Evolutionary conservation across 129 eudicot species (phyloP).

Genomic region (Kitagawia praeruptora): DNA sequence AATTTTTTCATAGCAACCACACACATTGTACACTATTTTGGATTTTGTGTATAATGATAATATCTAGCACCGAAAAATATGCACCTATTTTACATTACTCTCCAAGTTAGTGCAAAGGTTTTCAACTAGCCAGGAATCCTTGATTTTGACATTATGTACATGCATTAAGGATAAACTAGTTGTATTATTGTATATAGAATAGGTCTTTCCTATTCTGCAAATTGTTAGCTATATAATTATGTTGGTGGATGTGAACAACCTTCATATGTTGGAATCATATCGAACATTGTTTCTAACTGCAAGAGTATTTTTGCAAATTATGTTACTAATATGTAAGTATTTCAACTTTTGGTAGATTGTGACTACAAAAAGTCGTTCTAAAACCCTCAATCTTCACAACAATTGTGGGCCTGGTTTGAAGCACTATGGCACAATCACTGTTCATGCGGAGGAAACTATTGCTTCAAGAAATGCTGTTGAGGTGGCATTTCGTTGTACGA

Average conservation of each 20-base stretch:
- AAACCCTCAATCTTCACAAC: constrained; percentile 62
- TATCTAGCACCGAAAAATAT: not conserved
- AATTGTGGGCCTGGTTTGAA: constrained; percentile 29
- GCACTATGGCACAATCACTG: constrained; percentile 57
- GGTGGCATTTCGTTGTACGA: constrained; percentile 52
- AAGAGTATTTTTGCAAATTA: not conserved
- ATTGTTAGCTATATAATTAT: not conserved
- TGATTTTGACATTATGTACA: not conserved
- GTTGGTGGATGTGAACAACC: not conserved
- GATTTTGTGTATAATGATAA: not conserved
- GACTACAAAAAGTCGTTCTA: constrained; percentile 46
- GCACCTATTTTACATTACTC: not conserved
- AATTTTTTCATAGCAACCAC: not conserved
- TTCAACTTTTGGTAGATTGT: constrained; percentile 51
- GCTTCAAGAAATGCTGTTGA: constrained; percentile 68
- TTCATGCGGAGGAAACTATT: constrained; percentile 84
- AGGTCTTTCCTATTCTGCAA: not conserved
- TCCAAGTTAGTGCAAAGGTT: not conserved
- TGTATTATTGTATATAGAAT: not conserved
- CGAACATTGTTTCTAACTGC: not conserved
- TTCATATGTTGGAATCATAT: not conserved
- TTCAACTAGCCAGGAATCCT: not conserved
- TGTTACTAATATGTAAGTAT: not conserved
- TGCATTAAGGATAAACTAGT: not conserved
- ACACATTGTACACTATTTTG: not conserved